Percentiles rank a stretch among this genome's conserved stretches.
These are phyloP conservation scores for Backusella luteola DNA, from an alignment of 192 early-diverging fungal species.

Conservation along the genomic window DNA sequence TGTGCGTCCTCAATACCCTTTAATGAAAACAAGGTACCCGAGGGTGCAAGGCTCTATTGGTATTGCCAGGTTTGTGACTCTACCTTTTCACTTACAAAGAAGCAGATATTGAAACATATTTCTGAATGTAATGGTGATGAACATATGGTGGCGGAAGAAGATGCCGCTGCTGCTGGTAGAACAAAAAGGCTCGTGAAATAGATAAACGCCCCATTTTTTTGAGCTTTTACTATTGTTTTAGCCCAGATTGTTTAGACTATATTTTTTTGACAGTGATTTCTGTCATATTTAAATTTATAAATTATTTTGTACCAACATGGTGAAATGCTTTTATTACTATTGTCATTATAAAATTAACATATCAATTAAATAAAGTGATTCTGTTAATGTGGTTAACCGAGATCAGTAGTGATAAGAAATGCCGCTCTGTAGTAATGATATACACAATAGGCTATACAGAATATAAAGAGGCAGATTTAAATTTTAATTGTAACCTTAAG, in stretches of 20 bases:
- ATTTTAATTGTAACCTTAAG: neutral
- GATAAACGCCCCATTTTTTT: neutral
- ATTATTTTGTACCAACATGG: neutral
- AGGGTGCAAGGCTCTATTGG: slow-evolving; percentile 23
- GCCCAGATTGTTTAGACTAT: neutral
- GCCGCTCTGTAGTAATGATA: neutral
- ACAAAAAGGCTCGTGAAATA: neutral
- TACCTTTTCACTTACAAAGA: slow-evolving; percentile 23
- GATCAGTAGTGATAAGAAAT: neutral
- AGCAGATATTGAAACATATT: slow-evolving; percentile 27
- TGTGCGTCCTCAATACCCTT: slow-evolving; percentile 24
- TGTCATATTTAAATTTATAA: neutral
- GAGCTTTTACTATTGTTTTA: neutral
- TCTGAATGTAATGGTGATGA: neutral
- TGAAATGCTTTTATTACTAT: neutral
- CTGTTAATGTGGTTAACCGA: neutral
- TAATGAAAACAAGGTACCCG: neutral
- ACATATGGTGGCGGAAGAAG: neutral
- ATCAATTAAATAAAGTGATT: neutral
- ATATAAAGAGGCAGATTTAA: neutral
- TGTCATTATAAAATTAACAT: neutral
- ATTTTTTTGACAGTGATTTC: neutral
- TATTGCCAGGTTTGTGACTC: slow-evolving; percentile 24
- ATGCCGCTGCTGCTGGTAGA: neutral
- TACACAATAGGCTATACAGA: neutral